A percentile compares a stretch with the other conserved stretches of the same genome.
phyloP scores from a whole-genome alignment of 2,329 filamentous ascomycete species.

The Exophiala sideris region DNA sequence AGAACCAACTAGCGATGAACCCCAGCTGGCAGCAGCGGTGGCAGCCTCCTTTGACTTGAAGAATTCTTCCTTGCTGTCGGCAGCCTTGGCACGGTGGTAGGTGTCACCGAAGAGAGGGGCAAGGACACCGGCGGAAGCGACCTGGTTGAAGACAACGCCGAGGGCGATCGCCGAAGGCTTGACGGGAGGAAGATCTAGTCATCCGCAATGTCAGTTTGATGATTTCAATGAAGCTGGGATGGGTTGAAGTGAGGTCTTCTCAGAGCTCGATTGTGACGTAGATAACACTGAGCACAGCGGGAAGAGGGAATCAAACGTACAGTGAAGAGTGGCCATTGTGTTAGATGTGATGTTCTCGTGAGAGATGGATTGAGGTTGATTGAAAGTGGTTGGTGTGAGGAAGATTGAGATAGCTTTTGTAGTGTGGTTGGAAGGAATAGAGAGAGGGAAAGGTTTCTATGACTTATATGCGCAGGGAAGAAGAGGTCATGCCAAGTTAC shows the following conservation, averaged over 20 bases:
- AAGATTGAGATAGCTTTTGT: neutral
- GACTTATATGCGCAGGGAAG: constrained; percentile 15
- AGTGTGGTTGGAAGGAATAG: constrained; percentile 10
- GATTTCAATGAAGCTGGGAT: neutral
- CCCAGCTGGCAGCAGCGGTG: constrained; percentile 82
- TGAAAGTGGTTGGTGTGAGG: neutral
- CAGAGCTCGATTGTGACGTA: constrained; percentile 18
- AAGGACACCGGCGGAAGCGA: constrained; percentile 80
- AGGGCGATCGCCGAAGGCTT: constrained; percentile 98
- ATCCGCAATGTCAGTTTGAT: constrained; percentile 13
- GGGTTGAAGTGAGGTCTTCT: constrained; percentile 2
- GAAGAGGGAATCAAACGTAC: constrained; percentile 41
- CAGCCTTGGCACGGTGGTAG: constrained; percentile 84
- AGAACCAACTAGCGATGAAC: constrained; percentile 83
- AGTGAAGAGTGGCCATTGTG: constrained; percentile 59
- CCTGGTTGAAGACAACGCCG: constrained; percentile 94
- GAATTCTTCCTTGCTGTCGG: constrained; percentile 97
- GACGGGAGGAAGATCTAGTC: constrained; percentile 69
- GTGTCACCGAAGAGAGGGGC: constrained; percentile 88
- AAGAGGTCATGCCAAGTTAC: neutral
- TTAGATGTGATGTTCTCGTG: constrained; percentile 19
- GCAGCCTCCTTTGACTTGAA: constrained; percentile 88
- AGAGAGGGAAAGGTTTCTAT: constrained; percentile 5
- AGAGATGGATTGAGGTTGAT: neutral
- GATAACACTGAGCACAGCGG: neutral